These are phyloP conservation scores for Primulina huaijiensis DNA, from an alignment of 257 asterid species.

Conservation along the genomic window DNA sequence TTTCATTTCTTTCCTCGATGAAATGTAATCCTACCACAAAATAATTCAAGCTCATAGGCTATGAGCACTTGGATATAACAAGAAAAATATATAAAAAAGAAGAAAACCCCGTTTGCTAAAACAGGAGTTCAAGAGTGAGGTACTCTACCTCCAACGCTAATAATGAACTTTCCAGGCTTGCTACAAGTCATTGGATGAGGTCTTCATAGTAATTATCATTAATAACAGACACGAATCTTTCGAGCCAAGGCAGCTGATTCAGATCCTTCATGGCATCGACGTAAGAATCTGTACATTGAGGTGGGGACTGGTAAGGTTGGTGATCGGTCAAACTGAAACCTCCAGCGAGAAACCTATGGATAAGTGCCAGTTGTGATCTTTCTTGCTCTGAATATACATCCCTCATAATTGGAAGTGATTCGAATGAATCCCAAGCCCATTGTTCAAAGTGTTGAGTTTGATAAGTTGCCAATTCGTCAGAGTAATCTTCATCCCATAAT, in stretches of 20 bases:
- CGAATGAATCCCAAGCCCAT: slow-evolving; percentile 93
- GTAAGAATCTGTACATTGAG: slow-evolving; percentile 69
- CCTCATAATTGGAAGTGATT: slow-evolving; percentile 63
- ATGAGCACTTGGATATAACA: slow-evolving; percentile 17
- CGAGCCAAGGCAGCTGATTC: slow-evolving; percentile 97
- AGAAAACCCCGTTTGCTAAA: slow-evolving; percentile 15
- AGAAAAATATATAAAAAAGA: neutral
- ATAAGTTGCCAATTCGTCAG: slow-evolving; percentile 35
- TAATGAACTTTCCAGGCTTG: slow-evolving; percentile 1
- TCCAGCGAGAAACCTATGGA: slow-evolving; percentile 89
- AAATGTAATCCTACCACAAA: slow-evolving; percentile 2
- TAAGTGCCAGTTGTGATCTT: slow-evolving; percentile 86
- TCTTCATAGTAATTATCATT: slow-evolving; percentile 80
- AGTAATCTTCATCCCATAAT: slow-evolving; percentile 59
- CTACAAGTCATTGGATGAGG: slow-evolving; percentile 46
- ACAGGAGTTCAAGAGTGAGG: slow-evolving; percentile 40
- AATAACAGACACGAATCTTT: slow-evolving; percentile 84
- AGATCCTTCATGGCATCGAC: slow-evolving; percentile 92
- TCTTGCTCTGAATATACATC: slow-evolving; percentile 92
- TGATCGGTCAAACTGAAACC: slow-evolving; percentile 69
- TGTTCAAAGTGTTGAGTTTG: slow-evolving; percentile 68
- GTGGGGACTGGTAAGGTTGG: slow-evolving; percentile 57
- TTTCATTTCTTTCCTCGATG: slow-evolving; percentile 13
- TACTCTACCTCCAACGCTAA: slow-evolving; percentile 33
- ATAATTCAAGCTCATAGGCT: slow-evolving; percentile 12